These are phyloP conservation scores for Aspergillus asperescens DNA, from an alignment of 495 filamentous ascomycete species.

Conservation along the genomic window DNA sequence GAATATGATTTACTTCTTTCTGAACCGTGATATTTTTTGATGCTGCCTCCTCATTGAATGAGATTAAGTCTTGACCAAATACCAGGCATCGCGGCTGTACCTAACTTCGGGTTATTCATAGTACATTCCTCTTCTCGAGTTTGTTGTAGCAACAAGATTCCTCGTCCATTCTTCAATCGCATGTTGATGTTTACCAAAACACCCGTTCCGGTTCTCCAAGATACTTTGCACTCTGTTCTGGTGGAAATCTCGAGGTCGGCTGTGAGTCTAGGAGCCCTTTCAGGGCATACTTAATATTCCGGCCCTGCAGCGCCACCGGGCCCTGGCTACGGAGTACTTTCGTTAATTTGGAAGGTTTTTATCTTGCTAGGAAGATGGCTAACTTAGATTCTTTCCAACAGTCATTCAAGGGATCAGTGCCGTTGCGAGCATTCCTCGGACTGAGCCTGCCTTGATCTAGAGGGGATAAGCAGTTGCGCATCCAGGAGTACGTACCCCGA, in stretches of 20 bases:
- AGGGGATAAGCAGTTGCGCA: not conserved
- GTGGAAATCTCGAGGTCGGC: not conserved
- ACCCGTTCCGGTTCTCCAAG: too few relatives aligned
- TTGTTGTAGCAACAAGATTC: conserved; percentile 4
- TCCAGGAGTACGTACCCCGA: not conserved
- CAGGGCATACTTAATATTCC: not conserved
- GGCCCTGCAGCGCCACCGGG: conserved; percentile 15
- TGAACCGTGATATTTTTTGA: not conserved
- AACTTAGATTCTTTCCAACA: not conserved
- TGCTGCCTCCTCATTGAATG: not conserved
- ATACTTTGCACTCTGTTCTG: not conserved
- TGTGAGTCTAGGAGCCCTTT: not conserved
- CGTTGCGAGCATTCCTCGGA: conserved; percentile 10
- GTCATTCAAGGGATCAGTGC: conserved; percentile 6
- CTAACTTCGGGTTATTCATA: not conserved
- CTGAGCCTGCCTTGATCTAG: conserved; percentile 1
- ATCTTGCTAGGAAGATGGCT: not conserved
- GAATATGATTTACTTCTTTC: not conserved
- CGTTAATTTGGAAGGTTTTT: not conserved
- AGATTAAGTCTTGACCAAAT: too few relatives aligned
- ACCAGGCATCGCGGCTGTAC: too few relatives aligned
- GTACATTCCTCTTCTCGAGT: not conserved
- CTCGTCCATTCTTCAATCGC: not conserved
- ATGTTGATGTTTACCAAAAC: too few relatives aligned
- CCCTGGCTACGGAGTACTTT: too few relatives aligned